Base-by-base conservation (phyloP, 2,329 filamentous ascomycete species). In the Monilinia polystroma region DNA sequence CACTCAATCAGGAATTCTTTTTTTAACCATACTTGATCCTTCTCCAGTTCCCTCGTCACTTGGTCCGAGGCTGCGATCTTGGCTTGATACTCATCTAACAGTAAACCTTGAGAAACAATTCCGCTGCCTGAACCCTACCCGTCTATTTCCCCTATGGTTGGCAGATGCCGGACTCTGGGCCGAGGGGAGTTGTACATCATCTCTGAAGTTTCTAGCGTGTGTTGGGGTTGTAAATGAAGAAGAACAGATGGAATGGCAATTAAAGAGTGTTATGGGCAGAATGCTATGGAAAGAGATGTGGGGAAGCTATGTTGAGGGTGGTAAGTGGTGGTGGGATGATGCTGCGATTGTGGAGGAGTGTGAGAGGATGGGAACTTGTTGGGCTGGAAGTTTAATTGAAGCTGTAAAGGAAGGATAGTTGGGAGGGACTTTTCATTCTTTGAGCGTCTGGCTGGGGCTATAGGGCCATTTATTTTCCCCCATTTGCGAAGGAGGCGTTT, bases 261-360 rank as follows among this genome's bases (percentile, higher is more conserved):
- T 88, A 4, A 81, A 82, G 66, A 84, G 80, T 66, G 75, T 83
- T 2, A 79, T 85, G 1, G 85, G 84, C 0, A 80, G 84, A 47
- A 81, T 85, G 79, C 76, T 89, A 23, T 89, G 86, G 86, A 80
- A 81, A 72, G 83, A 87, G 71, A 80, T 85, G 16, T 89, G 86
- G 86, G 85, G 86, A 14, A 16, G 45, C 5, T 76, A 70, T 66
- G 74, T 75, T 11, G 67, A 72, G 55, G 74, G 69, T 2, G 66
- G 80, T 8, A 77, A 74, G 54, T 87, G 85, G 85, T 89, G 86
- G 86, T 88, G 86, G 86, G 84, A 88, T 53, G 82, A 87, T 43
- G 75, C 78, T 16, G 79, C 76, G 1, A 85, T 84, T 66, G 76
- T 86, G 2, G 79, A 82, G 52, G 86, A 88, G 74, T 88, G 86